Conservation (phyloP, 2,329 filamentous ascomycete genomes). For the Ustulina deusta region DNA sequence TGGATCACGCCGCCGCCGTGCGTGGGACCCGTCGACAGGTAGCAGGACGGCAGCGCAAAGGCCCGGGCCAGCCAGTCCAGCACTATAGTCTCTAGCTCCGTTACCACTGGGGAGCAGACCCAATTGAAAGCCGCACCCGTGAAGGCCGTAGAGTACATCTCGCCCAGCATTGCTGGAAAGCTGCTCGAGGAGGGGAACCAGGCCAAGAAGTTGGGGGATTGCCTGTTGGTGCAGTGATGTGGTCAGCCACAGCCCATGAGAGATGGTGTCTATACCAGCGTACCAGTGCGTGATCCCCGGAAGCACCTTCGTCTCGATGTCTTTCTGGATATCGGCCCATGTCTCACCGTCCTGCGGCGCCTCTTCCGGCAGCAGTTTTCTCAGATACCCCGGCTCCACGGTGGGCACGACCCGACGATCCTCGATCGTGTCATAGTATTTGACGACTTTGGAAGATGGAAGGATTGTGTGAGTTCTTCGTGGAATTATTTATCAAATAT, state of each 20-base stretch:
- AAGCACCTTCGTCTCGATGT: slow-evolving; percentile 87
- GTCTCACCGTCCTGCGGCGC: slow-evolving; percentile 75
- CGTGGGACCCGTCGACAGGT: slow-evolving; percentile 76
- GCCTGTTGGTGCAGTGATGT: slow-evolving; percentile 58
- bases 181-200: slow-evolving; percentile 89
- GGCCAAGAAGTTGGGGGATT: slow-evolving; percentile 93
- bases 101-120: slow-evolving; percentile 92
- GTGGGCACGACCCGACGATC: slow-evolving; percentile 78
- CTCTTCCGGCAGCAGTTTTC: slow-evolving; percentile 77
- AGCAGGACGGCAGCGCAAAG: slow-evolving; percentile 78
- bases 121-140: slow-evolving; percentile 96
- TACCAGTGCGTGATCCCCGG: slow-evolving; percentile 92
- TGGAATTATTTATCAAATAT: neutral
- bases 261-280: slow-evolving; percentile 17
- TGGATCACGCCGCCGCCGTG: slow-evolving; percentile 92
- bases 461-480: slow-evolving; percentile 30
- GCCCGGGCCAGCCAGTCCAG: slow-evolving; percentile 90
- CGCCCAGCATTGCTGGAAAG: slow-evolving; percentile 87
- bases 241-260: slow-evolving; percentile 5
- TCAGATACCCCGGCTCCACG: slow-evolving; percentile 87
- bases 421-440: slow-evolving; percentile 83
- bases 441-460: slow-evolving; percentile 70
- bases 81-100: slow-evolving; percentile 92
- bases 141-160: slow-evolving; percentile 91
- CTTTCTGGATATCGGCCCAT: slow-evolving; percentile 83